Base-by-base conservation (phyloP, 768 basidiomycete species). In the Kwoniella mangroviensis region DNA sequence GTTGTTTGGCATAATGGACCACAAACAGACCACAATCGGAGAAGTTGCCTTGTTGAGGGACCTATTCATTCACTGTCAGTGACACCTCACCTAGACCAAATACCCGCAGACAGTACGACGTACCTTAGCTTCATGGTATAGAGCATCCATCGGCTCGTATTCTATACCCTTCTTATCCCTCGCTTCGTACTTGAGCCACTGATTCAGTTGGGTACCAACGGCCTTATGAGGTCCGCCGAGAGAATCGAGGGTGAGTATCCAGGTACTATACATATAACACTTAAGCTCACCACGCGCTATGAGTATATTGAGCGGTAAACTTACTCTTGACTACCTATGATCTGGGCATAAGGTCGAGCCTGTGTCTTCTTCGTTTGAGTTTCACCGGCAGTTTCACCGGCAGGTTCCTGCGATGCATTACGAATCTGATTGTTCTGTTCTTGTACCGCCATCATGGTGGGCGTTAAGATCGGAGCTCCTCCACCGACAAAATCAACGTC, bases 1-100 rank as follows among this genome's bases (percentile, higher is more conserved):
- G 92, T 0, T 88, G 88, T 74, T 89, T 85, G 9, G 90, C 91
- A 61, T 93, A 93, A 78, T 98, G 94, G 12, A 98, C 85, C 13
- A 98, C 86, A 81, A 92, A 99, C 34, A 97, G 81, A 6, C 97
- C 97, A 74, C 97, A 99, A 81, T 98, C 95, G 77, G 90, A 92
- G 72, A 86, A 92, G 79, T 98, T 98, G 17, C 89, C 88, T 79
- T 99, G 97, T 24, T 85, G 85, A 3, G 96, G 96, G 3, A 94
- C 92, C 93, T 96, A n/a, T 17, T 17, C 6, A 15, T 0, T 49
- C 19, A 49, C 34, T 49, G 19, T 49, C 45, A 49, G 45, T 17
- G 13, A 49, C 45, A 15, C 19, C 45, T 19, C 45, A 15, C 12
- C 45, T 13, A 49, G 19, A 4, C 13, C 19, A 13, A 17, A 49